Conservation (phyloP, 192 early-diverging fungal species). For the Dissophora ornata region DNA sequence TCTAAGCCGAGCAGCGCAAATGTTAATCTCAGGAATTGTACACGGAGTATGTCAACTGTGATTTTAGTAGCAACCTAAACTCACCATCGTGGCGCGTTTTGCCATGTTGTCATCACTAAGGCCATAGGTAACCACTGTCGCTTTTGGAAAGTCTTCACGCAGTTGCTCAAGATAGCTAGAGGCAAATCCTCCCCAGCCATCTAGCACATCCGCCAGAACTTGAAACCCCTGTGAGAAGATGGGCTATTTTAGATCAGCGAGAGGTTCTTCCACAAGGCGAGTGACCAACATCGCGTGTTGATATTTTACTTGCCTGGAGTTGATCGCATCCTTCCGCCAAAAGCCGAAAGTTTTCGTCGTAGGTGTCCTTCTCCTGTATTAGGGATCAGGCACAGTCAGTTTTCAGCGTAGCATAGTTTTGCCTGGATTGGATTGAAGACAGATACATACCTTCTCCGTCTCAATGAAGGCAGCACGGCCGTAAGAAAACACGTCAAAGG, state of each 20-base stretch:
- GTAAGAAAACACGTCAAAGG: slow-evolving; percentile 65
- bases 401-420: too few relatives aligned
- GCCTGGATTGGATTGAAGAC: too few relatives aligned
- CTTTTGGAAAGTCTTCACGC: slow-evolving; percentile 79
- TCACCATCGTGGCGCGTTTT: slow-evolving; percentile 22
- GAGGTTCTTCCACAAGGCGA: not conserved
- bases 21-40: not conserved
- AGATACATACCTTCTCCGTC: slow-evolving; percentile 64
- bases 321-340: slow-evolving; percentile 69
- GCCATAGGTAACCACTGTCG: slow-evolving; percentile 68
- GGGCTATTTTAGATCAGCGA: not conserved
- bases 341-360: slow-evolving; percentile 64
- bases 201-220: slow-evolving; percentile 67
- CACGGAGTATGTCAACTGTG: too few relatives aligned
- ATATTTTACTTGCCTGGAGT: slow-evolving; percentile 52
- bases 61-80: too few relatives aligned
- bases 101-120: slow-evolving; percentile 52
- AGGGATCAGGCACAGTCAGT: too few relatives aligned
- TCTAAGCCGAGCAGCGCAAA: slow-evolving; percentile 8
- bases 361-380: slow-evolving; percentile 60
- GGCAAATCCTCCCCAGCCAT: slow-evolving; percentile 80
- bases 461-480: slow-evolving; percentile 60
- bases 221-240: slow-evolving; percentile 71
- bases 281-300: not conserved
- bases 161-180: slow-evolving; percentile 66